Conservation (phyloP, 73 alveolate species). For the Effrenium voratum region DNA sequence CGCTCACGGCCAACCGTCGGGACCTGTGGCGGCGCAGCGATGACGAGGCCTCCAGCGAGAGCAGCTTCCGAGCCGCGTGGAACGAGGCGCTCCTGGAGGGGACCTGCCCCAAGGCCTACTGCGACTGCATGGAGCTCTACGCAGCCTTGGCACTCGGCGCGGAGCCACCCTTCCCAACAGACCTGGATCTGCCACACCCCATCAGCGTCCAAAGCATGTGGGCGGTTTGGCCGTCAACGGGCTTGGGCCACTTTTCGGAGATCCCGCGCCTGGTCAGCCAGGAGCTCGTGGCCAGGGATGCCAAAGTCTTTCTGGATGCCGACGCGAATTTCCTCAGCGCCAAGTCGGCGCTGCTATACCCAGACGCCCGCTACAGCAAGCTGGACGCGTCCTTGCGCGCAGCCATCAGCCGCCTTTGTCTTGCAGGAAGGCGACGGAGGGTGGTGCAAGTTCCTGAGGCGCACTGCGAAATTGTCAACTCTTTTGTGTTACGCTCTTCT, state of each 20-base stretch:
- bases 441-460: constrained; percentile 50
- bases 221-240: constrained; percentile 29
- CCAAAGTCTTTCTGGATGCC: constrained; percentile 27
- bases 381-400: constrained; percentile 42
- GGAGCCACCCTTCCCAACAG: too few relatives aligned
- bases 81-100: constrained; percentile 42
- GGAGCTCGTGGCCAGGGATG: constrained; percentile 63
- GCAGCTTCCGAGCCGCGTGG: constrained; percentile 60
- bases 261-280: constrained; percentile 38
- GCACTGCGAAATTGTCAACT: neutral
- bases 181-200: neutral
- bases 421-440: constrained; percentile 35
- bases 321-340: constrained; percentile 1
- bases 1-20: constrained; percentile 63
- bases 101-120: constrained; percentile 59
- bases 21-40: constrained; percentile 82
- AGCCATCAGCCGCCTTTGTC: constrained; percentile 18
- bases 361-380: neutral
- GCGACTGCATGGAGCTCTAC: constrained; percentile 31
- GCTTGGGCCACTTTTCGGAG: neutral
- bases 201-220: neutral
- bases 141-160: too few relatives aligned
- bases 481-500: too few relatives aligned
- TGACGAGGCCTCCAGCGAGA: constrained; percentile 58
- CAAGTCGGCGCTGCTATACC: constrained; percentile 42